Percentiles rank a stretch among this genome's conserved stretches.
These are phyloP conservation scores for Colletotrichum noveboracense DNA, from an alignment of 2,329 filamentous ascomycete species.

Conservation along the genomic window DNA sequence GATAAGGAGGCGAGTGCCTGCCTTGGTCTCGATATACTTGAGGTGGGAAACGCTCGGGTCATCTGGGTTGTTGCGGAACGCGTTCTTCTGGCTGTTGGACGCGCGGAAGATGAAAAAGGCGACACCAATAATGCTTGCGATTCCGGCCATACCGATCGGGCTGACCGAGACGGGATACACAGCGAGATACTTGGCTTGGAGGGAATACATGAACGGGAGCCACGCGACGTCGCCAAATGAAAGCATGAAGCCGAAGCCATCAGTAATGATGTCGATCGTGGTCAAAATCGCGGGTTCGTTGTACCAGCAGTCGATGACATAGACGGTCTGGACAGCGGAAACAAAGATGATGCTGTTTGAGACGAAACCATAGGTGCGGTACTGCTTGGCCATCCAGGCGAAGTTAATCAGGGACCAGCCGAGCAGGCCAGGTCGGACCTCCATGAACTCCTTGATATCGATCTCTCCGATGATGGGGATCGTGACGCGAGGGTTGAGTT, in stretches of 20 bases:
- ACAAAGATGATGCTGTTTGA: constrained; percentile 87
- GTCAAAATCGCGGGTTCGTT: constrained; percentile 91
- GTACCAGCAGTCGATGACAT: constrained; percentile 83
- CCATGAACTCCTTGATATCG: constrained; percentile 89
- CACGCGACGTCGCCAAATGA: constrained; percentile 91
- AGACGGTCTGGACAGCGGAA: constrained; percentile 77
- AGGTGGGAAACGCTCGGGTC: constrained; percentile 82
- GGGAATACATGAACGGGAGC: constrained; percentile 88
- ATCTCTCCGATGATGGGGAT: constrained; percentile 83
- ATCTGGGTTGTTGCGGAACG: constrained; percentile 85
- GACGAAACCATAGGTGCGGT: constrained; percentile 80
- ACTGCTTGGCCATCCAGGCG: constrained; percentile 86
- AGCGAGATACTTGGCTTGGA: constrained; percentile 85
- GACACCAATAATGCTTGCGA: constrained; percentile 69
- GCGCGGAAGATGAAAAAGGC: constrained; percentile 94
- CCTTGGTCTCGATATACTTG: constrained; percentile 83
- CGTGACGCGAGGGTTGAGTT: constrained; percentile 86
- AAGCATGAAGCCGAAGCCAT: constrained; percentile 96
- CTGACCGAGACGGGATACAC: constrained; percentile 84
- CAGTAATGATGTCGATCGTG: constrained; percentile 91
- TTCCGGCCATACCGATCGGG: constrained; percentile 64
- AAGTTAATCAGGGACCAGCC: constrained; percentile 88
- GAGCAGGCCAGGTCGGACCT: constrained; percentile 89
- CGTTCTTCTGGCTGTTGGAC: constrained; percentile 95
- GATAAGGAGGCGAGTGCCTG: constrained; percentile 80